Conservation (phyloP, 495 filamentous ascomycete species). For the Hypomontagnella monticulosa region DNA sequence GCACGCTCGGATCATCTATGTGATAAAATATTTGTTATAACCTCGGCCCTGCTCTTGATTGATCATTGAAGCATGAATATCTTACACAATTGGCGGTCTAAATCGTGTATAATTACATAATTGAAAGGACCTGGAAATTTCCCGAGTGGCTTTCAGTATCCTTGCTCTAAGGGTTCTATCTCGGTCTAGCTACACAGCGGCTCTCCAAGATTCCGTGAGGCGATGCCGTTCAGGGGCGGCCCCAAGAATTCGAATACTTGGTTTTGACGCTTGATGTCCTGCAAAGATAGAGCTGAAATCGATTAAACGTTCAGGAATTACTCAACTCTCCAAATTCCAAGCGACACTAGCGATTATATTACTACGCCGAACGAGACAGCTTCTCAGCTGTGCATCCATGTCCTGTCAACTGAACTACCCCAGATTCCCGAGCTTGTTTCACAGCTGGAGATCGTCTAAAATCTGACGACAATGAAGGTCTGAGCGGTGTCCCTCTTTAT, state of each 20-base stretch:
- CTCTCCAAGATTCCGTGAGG: neutral
- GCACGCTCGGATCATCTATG: constrained; percentile 25
- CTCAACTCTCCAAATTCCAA: neutral
- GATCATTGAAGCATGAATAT: neutral
- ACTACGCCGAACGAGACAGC: neutral
- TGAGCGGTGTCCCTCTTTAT: neutral
- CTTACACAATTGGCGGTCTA: constrained; percentile 2
- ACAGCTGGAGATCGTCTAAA: constrained; percentile 10
- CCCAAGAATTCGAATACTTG: too few relatives aligned
- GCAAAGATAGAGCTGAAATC: neutral
- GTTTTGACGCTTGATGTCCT: neutral
- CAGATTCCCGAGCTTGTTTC: constrained; percentile 31
- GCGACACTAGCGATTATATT: too few relatives aligned
- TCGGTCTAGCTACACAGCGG: neutral
- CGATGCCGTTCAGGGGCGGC: neutral
- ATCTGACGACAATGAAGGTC: constrained; percentile 17
- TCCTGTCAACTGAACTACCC: constrained; percentile 6
- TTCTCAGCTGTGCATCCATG: neutral
- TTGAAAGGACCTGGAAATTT: constrained; percentile 1
- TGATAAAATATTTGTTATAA: constrained; percentile 1
- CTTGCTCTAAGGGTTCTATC: neutral
- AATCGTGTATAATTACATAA: constrained; percentile 5
- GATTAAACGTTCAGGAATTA: neutral
- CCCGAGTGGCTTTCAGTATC: constrained; percentile 4
- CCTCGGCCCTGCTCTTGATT: neutral